phyloP scores from a whole-genome alignment of 2,329 filamentous ascomycete species.

The Cyphellophora attinorum region DNA sequence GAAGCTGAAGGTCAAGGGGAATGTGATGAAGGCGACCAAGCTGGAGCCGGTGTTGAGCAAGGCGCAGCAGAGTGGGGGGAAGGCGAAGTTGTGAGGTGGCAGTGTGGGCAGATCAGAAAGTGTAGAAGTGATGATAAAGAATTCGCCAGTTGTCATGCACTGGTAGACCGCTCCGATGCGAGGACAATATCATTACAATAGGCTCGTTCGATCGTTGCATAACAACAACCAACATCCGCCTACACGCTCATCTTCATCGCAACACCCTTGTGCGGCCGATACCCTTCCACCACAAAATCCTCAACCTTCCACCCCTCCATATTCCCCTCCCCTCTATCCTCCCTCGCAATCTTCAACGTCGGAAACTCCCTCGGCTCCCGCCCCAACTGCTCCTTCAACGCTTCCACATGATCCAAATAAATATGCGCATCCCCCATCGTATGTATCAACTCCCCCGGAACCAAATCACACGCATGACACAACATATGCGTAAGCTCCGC shows the following conservation, averaged over 20 bases:
- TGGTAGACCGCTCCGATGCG: too few species aligned
- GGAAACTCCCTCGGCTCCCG: constrained; percentile 77
- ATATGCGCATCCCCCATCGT: constrained; percentile 98
- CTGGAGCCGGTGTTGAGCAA: constrained; percentile 88
- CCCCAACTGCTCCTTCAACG: constrained; percentile 68
- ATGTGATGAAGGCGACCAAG: constrained; percentile 96
- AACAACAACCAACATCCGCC: neutral
- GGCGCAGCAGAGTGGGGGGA: constrained; percentile 72
- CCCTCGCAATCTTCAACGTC: constrained; percentile 59
- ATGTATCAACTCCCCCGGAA: constrained; percentile 81
- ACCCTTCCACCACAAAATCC: constrained; percentile 79
- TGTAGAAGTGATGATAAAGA: too few species aligned
- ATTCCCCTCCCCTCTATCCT: constrained; percentile 65
- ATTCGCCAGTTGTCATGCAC: too few species aligned
- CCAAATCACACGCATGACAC: constrained; percentile 72
- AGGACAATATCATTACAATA: too few species aligned
- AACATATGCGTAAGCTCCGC: constrained; percentile 92
- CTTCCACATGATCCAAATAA: constrained; percentile 85
- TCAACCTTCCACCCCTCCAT: constrained; percentile 87
- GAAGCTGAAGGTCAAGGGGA: constrained; percentile 95
- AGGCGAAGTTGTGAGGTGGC: constrained; percentile 59
- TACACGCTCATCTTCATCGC: constrained; percentile 98
- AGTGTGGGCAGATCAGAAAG: too few species aligned
- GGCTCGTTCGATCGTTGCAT: neutral
- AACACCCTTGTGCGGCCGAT: constrained; percentile 84